Evolutionary conservation across 1,284 basidiomycete species (phyloP), one percentile per base, ranked within the genome.

Genomic region (Ceratobasidium sp.): DNA sequence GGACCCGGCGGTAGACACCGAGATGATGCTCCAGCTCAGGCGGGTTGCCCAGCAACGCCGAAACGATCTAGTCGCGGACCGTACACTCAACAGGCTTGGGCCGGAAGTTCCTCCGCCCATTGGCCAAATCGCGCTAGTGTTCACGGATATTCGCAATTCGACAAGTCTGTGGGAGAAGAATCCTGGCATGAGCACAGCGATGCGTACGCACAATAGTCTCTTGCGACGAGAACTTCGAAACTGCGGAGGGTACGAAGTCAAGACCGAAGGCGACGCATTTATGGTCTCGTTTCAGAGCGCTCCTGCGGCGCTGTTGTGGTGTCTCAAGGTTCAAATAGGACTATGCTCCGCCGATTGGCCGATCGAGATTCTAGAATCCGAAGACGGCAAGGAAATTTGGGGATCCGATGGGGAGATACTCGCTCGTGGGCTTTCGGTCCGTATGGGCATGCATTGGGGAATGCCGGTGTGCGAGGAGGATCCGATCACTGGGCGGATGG

Each of bases 241-340:
- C 62, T 96, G 96, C 76, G 96, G 95, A 47, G 97, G 97, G 0
- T 99, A 98, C 79, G 96, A 99, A 80, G 96, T 98, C 75, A 99
- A 99, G 80, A 99, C 97, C 22, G 97, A 99, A 89, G 97, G 97
- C 40, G 97, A 99, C 76, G 90, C 96, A 0, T 99, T 99, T 83
- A 97, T 99, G 93, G 96, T 96, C 55, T 96, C 95, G 17, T 99
- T 99, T 85, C 92, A 92, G 8, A 92, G 88, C 3, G 88, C 95
- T 7, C 84, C 93, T 2, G 86, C 93, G 0, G 97, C 94, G 0
- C 79, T 99, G 42, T 87, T 95, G 82, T 99, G 94, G 93, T 92
- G 91, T 75, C 85, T 98, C 77, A 89, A 86, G 45, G 93, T 96
- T 42, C 97, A 99, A 79, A 81, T 90, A 47, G 87, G 92, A 74